These are phyloP conservation scores for Pedinophyceae sp. DNA, from an alignment of 139 green algal species.

Conservation along the genomic window DNA sequence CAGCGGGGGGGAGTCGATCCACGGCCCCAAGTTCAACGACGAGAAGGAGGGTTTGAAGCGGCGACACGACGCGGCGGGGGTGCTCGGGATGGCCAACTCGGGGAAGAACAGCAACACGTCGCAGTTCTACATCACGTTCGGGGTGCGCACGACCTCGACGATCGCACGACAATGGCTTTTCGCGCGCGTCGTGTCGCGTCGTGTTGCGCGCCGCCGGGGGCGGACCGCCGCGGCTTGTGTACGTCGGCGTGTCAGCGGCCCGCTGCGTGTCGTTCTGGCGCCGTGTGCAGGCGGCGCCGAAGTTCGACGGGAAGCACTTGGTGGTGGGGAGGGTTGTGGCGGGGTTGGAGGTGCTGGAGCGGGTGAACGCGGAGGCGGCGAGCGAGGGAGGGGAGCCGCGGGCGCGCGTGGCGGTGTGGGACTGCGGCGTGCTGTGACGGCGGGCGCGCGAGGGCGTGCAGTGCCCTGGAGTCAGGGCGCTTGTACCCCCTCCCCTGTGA, in stretches of 20 bases:
- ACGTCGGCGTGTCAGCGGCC: too few relatives aligned
- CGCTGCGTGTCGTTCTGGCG: too few relatives aligned
- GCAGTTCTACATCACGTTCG: constrained; percentile 78
- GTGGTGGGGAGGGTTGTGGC: constrained; percentile 65
- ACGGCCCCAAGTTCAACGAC: constrained; percentile 56
- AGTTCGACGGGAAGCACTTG: constrained; percentile 72
- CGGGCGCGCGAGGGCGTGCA: too few relatives aligned
- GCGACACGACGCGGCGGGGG: constrained; percentile 47
- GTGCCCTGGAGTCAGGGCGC: too few relatives aligned
- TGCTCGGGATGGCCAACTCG: constrained; percentile 66
- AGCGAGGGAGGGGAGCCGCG: not conserved
- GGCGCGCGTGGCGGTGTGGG: not conserved
- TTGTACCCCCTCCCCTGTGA: too few relatives aligned
- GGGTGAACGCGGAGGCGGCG: constrained; percentile 18
- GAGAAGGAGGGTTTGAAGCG: constrained; percentile 54
- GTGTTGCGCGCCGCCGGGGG: too few relatives aligned
- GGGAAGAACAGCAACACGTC: constrained; percentile 77
- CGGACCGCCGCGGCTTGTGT: too few relatives aligned
- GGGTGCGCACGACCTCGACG: too few relatives aligned
- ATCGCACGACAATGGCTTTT: too few relatives aligned
- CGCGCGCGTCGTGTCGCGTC: too few relatives aligned
- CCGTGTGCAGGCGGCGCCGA: constrained; percentile 24
- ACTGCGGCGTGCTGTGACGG: too few relatives aligned
- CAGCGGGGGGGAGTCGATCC: constrained; percentile 63
- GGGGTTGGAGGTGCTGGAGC: constrained; percentile 47